These are phyloP conservation scores for Moesziomyces parantarcticus DNA, from an alignment of 1,284 basidiomycete genomes.

Conservation along the genomic window DNA sequence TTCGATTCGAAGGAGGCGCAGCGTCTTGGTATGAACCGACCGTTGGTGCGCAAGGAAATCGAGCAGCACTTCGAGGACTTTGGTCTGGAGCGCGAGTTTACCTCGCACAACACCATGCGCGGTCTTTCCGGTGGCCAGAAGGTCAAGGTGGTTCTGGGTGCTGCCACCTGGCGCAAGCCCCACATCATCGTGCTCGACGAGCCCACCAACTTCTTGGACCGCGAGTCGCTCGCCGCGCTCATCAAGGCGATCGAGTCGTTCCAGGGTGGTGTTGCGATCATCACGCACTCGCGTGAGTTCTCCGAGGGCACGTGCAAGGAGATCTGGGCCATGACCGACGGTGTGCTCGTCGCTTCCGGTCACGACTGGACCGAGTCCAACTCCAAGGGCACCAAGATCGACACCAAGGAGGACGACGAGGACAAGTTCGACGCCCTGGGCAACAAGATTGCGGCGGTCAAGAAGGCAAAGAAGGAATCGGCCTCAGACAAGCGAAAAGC, in stretches of 20 bases:
- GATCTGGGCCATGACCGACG: constrained; percentile 65
- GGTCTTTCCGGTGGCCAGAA: constrained; percentile 68
- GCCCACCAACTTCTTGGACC: constrained; percentile 68
- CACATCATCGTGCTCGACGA: constrained; percentile 68
- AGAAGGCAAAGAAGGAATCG: constrained; percentile 60
- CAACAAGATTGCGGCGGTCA: constrained; percentile 54
- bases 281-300: constrained; percentile 67
- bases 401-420: constrained; percentile 62
- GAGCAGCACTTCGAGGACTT: constrained; percentile 68
- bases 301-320: constrained; percentile 66
- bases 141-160: constrained; percentile 68
- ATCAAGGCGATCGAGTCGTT: constrained; percentile 66
- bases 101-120: constrained; percentile 68
- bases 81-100: constrained; percentile 67
- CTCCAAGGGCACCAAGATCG: constrained; percentile 61
- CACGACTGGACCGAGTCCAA: constrained; percentile 91
- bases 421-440: constrained; percentile 60
- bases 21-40: constrained; percentile 65
- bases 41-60: constrained; percentile 67
- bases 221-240: constrained; percentile 67
- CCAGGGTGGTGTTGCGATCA: constrained; percentile 67
- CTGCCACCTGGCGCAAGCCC: constrained; percentile 67
- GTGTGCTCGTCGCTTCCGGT: constrained; percentile 71
- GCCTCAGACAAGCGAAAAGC: constrained; percentile 52
- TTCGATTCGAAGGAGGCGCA: constrained; percentile 66